These are phyloP conservation scores for Anacardium occidentale DNA, from an alignment of 345 rosid species.

Conservation along the genomic window DNA sequence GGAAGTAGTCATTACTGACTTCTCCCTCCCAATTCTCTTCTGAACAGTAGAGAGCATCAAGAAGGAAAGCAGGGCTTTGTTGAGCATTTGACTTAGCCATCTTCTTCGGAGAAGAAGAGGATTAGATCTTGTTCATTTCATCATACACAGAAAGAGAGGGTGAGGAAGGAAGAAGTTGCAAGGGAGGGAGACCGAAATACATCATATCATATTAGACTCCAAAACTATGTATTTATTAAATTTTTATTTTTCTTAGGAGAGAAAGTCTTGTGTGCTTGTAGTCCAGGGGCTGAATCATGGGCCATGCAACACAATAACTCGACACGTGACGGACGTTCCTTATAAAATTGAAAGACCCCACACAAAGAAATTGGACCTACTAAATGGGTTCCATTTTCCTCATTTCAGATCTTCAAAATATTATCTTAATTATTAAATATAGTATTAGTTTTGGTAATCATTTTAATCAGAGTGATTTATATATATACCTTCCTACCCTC, in stretches of 20 bases:
- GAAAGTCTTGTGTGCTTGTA: constrained; percentile 17
- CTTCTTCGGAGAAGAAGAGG: constrained; percentile 49
- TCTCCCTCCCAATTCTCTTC: constrained; percentile 53
- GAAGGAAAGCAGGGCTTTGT: constrained; percentile 27
- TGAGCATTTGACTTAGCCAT: constrained; percentile 35
- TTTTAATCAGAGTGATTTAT: too few species aligned
- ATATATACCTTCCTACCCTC: too few species aligned
- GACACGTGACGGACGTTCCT: constrained; percentile 45
- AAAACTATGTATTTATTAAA: not conserved
- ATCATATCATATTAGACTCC: too few species aligned
- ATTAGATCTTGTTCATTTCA: constrained; percentile 45
- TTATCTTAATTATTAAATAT: not conserved
- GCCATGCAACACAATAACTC: constrained; percentile 38
- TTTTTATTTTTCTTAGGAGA: not conserved
- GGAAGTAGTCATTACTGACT: not conserved
- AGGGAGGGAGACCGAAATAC: not conserved
- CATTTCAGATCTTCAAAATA: not conserved
- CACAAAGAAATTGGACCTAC: not conserved
- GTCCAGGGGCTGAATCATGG: constrained; percentile 30
- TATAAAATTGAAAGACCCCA: not conserved
- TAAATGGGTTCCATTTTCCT: not conserved
- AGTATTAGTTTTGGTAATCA: not conserved
- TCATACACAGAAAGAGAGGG: constrained; percentile 21
- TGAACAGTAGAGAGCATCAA: constrained; percentile 55
- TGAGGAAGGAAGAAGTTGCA: constrained; percentile 16